These are phyloP conservation scores for Arachnomyces sp. DNA, from an alignment of 2,329 filamentous ascomycete species.

Conservation along the genomic window DNA sequence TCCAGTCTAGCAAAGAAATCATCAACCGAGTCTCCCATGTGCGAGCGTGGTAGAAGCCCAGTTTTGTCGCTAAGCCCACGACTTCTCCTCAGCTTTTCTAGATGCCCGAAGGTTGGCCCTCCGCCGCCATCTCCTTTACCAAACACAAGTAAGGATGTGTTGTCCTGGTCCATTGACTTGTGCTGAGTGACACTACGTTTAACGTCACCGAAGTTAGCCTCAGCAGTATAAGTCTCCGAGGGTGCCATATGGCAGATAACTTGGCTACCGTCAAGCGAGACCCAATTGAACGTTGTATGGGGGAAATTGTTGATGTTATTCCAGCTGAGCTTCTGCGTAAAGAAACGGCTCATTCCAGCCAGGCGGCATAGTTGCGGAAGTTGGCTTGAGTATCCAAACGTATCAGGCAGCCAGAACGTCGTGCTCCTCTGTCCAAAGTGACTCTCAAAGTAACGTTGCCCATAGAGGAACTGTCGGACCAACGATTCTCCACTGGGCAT, in stretches of 20 bases:
- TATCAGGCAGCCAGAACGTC: slow-evolving; percentile 97
- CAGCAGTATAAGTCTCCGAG: slow-evolving; percentile 88
- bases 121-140: slow-evolving; percentile 96
- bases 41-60: slow-evolving; percentile 74
- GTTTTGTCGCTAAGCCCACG: slow-evolving; percentile 85
- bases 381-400: slow-evolving; percentile 94
- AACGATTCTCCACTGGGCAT: slow-evolving; percentile 92
- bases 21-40: slow-evolving; percentile 83
- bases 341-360: slow-evolving; percentile 92
- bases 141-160: slow-evolving; percentile 83
- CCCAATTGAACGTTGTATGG: slow-evolving; percentile 98
- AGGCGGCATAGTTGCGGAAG: slow-evolving; percentile 87
- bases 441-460: slow-evolving; percentile 89
- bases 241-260: slow-evolving; percentile 98
- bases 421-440: slow-evolving; percentile 80
- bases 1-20: slow-evolving; percentile 87
- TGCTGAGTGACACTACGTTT: slow-evolving; percentile 83
- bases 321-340: slow-evolving; percentile 98
- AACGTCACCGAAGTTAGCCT: slow-evolving; percentile 90
- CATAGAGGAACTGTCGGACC: slow-evolving; percentile 88
- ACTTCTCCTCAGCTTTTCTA: slow-evolving; percentile 89
- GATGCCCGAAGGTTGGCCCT: slow-evolving; percentile 84
- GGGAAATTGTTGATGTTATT: slow-evolving; percentile 99
- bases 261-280: slow-evolving; percentile 87
- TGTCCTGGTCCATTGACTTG: slow-evolving; percentile 91